A percentile compares a stretch with the other conserved stretches of the same genome.
phyloP scores from a whole-genome alignment of 768 basidiomycete species.

The Pisolithus tinctorius region DNA sequence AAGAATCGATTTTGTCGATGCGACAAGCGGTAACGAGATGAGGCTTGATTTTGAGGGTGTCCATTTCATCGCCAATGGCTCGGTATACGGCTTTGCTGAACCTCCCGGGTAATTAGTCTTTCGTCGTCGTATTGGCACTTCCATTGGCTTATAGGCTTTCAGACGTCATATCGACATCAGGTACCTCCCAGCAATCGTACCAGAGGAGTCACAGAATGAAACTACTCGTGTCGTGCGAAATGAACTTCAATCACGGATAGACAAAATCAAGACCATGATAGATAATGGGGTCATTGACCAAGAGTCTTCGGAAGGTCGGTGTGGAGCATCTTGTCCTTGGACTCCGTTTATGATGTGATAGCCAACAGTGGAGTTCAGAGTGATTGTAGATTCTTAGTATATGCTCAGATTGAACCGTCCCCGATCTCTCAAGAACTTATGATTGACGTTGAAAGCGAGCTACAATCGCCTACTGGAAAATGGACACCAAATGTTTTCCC shows the following conservation, averaged over 20 bases:
- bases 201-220: slow-evolving; percentile 45
- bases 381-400: slow-evolving; percentile 59
- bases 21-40: slow-evolving; percentile 47
- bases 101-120: slow-evolving; percentile 45
- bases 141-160: neutral
- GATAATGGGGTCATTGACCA: slow-evolving; percentile 58
- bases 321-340: neutral
- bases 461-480: slow-evolving; percentile 67
- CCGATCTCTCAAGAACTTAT: slow-evolving; percentile 48
- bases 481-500: slow-evolving; percentile 52
- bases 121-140: neutral
- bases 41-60: slow-evolving; percentile 71
- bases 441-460: slow-evolving; percentile 67
- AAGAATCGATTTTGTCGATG: slow-evolving; percentile 59
- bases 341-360: neutral
- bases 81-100: slow-evolving; percentile 70
- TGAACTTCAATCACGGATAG: slow-evolving; percentile 53
- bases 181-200: slow-evolving; percentile 59
- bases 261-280: slow-evolving; percentile 55
- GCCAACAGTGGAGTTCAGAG: slow-evolving; percentile 43
- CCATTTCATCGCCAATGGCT: slow-evolving; percentile 66
- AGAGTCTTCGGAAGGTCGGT: slow-evolving; percentile 33
- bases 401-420: slow-evolving; percentile 56
- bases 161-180: slow-evolving; percentile 62
- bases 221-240: slow-evolving; percentile 53